Evolutionary conservation across 495 filamentous ascomycete genomes (phyloP).

Genomic region (Geoglossum glabrum): DNA sequence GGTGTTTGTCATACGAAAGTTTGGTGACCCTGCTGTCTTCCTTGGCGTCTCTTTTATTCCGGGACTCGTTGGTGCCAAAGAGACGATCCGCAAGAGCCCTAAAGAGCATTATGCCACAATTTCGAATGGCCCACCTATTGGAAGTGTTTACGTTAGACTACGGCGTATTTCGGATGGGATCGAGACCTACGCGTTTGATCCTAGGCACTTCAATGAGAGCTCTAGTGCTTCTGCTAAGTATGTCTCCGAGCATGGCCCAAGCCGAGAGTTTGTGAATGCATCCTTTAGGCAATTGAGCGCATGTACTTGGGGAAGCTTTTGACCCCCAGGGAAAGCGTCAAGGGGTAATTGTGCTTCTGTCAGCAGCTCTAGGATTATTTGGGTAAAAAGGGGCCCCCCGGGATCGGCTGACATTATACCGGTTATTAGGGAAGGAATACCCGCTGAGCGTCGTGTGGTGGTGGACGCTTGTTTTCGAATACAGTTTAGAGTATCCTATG

Average conservation of each 20-base stretch:
- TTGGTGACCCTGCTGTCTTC: constrained; percentile 28
- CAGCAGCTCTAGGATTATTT: constrained; percentile 31
- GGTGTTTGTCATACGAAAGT: constrained; percentile 51
- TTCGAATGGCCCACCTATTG: constrained; percentile 72
- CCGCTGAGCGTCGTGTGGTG: constrained; percentile 76
- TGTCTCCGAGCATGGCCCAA: constrained; percentile 39
- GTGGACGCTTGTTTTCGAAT: constrained; percentile 54
- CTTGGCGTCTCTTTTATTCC: constrained; percentile 19
- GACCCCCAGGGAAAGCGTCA: constrained; percentile 23
- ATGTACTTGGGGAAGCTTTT: constrained; percentile 70
- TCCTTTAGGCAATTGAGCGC: constrained; percentile 81
- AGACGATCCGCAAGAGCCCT: constrained; percentile 61
- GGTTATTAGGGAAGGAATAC: constrained; percentile 66
- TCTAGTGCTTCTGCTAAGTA: constrained; percentile 53
- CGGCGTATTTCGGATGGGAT: not conserved
- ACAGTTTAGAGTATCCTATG: constrained; percentile 35
- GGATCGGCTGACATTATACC: constrained; percentile 45
- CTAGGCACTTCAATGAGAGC: constrained; percentile 53
- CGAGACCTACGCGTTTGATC: constrained; percentile 32
- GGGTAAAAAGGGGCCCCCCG: constrained; percentile 24
- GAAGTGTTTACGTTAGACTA: constrained; percentile 7
- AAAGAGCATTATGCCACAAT: constrained; percentile 79
- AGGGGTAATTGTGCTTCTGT: constrained; percentile 32
- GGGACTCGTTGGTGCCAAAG: constrained; percentile 42
- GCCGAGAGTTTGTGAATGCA: constrained; percentile 57